Conservation (phyloP, 1,284 basidiomycete genomes). For the Earliella scabrosa region DNA sequence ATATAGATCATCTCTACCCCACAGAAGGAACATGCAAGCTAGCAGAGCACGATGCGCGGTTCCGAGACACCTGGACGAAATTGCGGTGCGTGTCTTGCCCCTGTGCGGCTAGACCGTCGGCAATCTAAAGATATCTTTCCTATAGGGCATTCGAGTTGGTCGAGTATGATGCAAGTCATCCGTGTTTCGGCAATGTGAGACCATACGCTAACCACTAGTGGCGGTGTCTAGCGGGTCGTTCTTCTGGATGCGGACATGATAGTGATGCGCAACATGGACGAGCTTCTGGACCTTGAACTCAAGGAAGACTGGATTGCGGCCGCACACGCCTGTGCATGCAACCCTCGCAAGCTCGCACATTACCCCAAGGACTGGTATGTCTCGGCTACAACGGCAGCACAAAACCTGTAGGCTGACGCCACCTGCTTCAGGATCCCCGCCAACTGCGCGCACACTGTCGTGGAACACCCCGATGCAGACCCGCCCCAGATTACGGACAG, state of each 20-base stretch:
- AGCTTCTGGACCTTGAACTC: conserved; percentile 78
- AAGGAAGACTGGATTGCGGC: conserved; percentile 81
- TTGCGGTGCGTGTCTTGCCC: conserved; percentile 57
- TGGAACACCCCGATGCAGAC: conserved; percentile 55
- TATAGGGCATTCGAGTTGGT: conserved; percentile 74
- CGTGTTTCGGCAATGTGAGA: background rate
- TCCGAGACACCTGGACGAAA: conserved; percentile 92
- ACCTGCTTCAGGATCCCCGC: conserved; percentile 72
- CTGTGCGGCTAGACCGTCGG: conserved; percentile 1
- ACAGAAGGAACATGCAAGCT: conserved; percentile 51
- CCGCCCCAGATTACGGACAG: conserved; percentile 48
- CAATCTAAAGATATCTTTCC: background rate
- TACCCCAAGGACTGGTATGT: conserved; percentile 89
- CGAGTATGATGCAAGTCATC: conserved; percentile 69
- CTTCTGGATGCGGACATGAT: conserved; percentile 94
- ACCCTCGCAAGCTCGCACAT: conserved; percentile 81
- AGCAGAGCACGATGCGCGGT: conserved; percentile 63
- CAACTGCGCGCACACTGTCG: conserved; percentile 85
- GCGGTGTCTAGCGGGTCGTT: conserved; percentile 65
- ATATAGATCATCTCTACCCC: conserved; percentile 69
- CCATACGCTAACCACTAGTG: background rate
- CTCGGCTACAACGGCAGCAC: background rate
- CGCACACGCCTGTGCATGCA: conserved; percentile 91
- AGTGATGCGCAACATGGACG: conserved; percentile 88
- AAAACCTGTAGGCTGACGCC: no score